phyloP scores from a whole-genome alignment of 345 rosid genomes.

The Triadica sebifera region DNA sequence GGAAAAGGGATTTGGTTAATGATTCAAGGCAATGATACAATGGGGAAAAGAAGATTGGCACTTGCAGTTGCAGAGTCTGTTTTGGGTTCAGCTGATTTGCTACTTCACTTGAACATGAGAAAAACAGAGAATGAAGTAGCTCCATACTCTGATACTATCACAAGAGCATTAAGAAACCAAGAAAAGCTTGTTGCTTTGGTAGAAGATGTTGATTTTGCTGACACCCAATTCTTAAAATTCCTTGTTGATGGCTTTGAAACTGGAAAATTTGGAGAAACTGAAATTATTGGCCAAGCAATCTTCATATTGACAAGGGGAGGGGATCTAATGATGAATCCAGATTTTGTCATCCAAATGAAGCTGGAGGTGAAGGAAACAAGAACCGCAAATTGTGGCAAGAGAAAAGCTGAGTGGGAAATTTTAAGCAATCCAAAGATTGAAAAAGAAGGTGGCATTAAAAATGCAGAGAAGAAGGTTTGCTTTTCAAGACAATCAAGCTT shows the following conservation, averaged over 20 bases:
- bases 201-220: slow-evolving; percentile 63
- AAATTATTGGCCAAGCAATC: slow-evolving; percentile 30
- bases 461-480: slow-evolving; percentile 31
- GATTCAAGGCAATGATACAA: slow-evolving; percentile 61
- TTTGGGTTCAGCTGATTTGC: slow-evolving; percentile 48
- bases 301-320: slow-evolving; percentile 57
- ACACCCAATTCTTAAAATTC: slow-evolving; percentile 41
- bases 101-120: slow-evolving; percentile 46
- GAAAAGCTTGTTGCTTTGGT: slow-evolving; percentile 52
- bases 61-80: slow-evolving; percentile 54
- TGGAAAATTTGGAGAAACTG: slow-evolving; percentile 20
- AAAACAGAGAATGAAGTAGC: slow-evolving; percentile 26
- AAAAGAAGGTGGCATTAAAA: slow-evolving; percentile 35
- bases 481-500: slow-evolving; percentile 59
- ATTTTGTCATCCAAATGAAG: slow-evolving; percentile 51
- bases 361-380: slow-evolving; percentile 41
- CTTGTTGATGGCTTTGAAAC: slow-evolving; percentile 49
- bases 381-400: slow-evolving; percentile 39
- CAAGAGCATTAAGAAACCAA: slow-evolving; percentile 24
- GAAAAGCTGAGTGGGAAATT: slow-evolving; percentile 49
- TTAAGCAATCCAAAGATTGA: slow-evolving; percentile 40
- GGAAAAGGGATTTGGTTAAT: slow-evolving; percentile 53
- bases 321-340: slow-evolving; percentile 26
- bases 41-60: slow-evolving; percentile 76
- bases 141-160: slow-evolving; percentile 36